Percentiles rank a stretch among this genome's conserved stretches.
These are phyloP conservation scores for Telfairia occidentalis DNA, from an alignment of 331 rosid genomes.

Conservation along the genomic window DNA sequence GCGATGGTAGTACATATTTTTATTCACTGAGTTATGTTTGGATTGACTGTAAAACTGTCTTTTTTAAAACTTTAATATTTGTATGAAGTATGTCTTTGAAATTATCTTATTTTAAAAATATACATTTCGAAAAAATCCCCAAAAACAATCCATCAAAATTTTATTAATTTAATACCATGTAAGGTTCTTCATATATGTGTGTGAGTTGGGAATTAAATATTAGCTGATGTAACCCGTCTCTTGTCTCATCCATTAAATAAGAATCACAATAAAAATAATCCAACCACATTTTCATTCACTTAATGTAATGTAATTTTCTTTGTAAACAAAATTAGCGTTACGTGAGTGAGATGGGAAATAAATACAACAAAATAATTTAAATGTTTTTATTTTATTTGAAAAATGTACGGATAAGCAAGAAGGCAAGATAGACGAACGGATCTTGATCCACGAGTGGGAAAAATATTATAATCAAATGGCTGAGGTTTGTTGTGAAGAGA, in stretches of 20 bases:
- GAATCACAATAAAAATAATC: background rate
- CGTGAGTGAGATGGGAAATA: background rate
- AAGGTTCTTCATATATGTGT: background rate
- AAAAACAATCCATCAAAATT: background rate
- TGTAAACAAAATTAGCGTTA: background rate
- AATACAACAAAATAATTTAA: background rate
- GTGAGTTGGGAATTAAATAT: background rate
- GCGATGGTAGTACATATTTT: too few relatives aligned
- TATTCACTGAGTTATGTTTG: too few relatives aligned
- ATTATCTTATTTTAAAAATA: background rate
- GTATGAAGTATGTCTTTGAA: background rate
- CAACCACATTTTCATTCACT: background rate
- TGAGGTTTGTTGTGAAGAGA: slow-evolving; percentile 26
- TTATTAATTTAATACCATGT: background rate
- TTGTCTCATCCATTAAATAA: background rate
- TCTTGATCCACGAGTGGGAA: slow-evolving; percentile 17
- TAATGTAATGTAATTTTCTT: background rate
- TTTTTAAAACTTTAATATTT: background rate
- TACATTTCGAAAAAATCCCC: background rate
- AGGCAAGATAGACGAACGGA: too few relatives aligned
- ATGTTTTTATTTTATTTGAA: background rate
- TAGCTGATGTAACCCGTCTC: background rate
- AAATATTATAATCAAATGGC: slow-evolving; percentile 14
- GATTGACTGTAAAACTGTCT: too few relatives aligned
- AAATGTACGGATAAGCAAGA: too few relatives aligned